A percentile compares a stretch with the other conserved stretches of the same genome.
Conservation (phyloP, 768 basidiomycete species). For the Boletellus ananas region DNA sequence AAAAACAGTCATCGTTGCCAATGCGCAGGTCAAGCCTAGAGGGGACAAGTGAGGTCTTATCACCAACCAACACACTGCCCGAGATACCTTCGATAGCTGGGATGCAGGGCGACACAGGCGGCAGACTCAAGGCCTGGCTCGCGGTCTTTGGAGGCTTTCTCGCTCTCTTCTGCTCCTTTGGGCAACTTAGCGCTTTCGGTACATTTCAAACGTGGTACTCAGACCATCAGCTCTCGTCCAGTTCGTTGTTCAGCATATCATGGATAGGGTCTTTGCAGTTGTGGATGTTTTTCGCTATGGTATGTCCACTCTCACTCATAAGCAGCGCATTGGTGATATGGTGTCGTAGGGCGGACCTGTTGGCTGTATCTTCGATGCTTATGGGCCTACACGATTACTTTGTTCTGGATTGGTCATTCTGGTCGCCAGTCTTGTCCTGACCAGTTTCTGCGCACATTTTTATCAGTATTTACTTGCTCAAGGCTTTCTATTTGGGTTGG, state of each 20-base stretch:
- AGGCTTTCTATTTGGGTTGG: slow-evolving; percentile 62
- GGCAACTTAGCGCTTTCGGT: slow-evolving; percentile 69
- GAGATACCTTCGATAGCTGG: slow-evolving; percentile 13
- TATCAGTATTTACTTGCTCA: slow-evolving; percentile 62
- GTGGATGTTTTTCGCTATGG: slow-evolving; percentile 67
- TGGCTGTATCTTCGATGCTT: slow-evolving; percentile 56
- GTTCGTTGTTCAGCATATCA: slow-evolving; percentile 54
- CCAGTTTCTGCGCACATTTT: slow-evolving; percentile 53
- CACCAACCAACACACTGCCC: slow-evolving; percentile 21
- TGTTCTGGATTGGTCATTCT: slow-evolving; percentile 47
- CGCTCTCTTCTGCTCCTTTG: slow-evolving; percentile 66
- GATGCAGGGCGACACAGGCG: neutral
- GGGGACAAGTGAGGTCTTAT: slow-evolving; percentile 17
- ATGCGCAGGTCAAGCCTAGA: slow-evolving; percentile 22
- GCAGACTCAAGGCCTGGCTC: slow-evolving; percentile 36
- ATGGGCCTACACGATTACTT: slow-evolving; percentile 56
- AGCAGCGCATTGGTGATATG: neutral
- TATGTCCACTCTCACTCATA: slow-evolving; percentile 29
- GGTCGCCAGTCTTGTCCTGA: slow-evolving; percentile 52
- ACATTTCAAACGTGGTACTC: slow-evolving; percentile 70
- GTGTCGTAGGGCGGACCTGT: slow-evolving; percentile 54
- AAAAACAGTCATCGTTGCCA: slow-evolving; percentile 25
- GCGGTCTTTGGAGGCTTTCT: slow-evolving; percentile 63
- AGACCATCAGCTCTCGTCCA: slow-evolving; percentile 49
- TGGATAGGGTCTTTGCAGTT: slow-evolving; percentile 72